Evolutionary conservation across 164 flowering plant genomes (phyloP).

Genomic region (Dillenia suffruticosa): DNA sequence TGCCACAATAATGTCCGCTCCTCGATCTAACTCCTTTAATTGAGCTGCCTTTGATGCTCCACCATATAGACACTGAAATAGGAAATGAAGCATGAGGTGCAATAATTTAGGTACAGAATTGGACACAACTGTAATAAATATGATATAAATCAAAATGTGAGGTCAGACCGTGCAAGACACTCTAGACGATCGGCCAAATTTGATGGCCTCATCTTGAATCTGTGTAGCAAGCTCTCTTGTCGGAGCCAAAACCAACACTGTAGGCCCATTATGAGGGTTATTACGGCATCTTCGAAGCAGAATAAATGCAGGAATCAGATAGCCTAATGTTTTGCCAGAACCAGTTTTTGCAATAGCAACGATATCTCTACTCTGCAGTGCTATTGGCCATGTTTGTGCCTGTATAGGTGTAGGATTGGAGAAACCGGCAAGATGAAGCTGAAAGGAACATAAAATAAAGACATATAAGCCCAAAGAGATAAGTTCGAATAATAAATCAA

Average conservation of each 20-base stretch:
- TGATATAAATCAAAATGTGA: background rate
- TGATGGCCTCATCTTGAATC: conserved; percentile 83
- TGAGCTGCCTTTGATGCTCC: conserved; percentile 90
- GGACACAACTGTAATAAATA: background rate
- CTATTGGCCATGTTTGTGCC: conserved; percentile 98
- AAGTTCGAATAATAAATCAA: background rate
- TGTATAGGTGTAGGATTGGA: conserved; percentile 90
- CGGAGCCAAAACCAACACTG: conserved; percentile 85
- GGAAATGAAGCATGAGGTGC: background rate
- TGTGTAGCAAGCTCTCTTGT: conserved; percentile 95
- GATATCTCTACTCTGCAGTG: conserved; percentile 69
- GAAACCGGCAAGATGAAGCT: conserved; percentile 83
- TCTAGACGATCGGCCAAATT: conserved; percentile 83
- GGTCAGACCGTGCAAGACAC: conserved; percentile 69
- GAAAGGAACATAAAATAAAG: conserved; percentile 17
- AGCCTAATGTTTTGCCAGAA: conserved; percentile 94
- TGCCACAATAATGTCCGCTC: conserved; percentile 89
- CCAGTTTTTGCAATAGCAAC: conserved; percentile 96
- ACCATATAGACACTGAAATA: conserved; percentile 83
- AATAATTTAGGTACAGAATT: background rate
- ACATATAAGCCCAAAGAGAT: conserved; percentile 3
- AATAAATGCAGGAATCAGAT: conserved; percentile 79
- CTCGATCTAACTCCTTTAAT: conserved; percentile 73
- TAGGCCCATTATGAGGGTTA: conserved; percentile 74
- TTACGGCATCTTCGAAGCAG: conserved; percentile 60